Evolutionary conservation across 768 basidiomycete genomes (phyloP), one percentile per base, ranked within the genome.

Genomic region (Podaxis sp.): DNA sequence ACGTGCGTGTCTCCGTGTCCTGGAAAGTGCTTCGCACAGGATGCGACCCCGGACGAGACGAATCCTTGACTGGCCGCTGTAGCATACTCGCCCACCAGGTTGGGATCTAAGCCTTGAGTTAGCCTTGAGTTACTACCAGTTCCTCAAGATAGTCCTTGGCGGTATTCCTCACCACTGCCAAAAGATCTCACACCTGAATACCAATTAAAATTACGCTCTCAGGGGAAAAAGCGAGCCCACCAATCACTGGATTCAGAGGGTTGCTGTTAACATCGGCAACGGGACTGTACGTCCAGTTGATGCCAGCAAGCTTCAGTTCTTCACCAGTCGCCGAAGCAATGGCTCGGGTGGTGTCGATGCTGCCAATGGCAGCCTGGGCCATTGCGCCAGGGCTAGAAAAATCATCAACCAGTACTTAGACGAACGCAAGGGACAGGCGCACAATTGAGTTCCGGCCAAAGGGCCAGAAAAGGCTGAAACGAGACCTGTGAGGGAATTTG

Each of bases 241-340:
- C 87, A 47, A 90, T 90, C 27, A 89, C 86, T 9, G 88, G 88
- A 67, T 90, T 89, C 46, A 77, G 73, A 13, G 79, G 76, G 67
- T 90, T 84, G n/a, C 81, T 84, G 66, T 90, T 90, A 50, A 90
- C 81, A 66, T 90, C 88, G 9, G 82, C 87, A 5, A 89, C 86
- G 0, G 88, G 89, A 65, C 85, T 84, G 63, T 82, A 89, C 6
- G 76, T 82, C 88, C 89, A 90, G 66, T 88, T 87, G 61, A 90
- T 83, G 0, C 89, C 88, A 1, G 77, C 83, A 40, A 81, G 70
- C 58, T 77, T 80, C 57, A 90, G 72, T 68, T 90, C 88, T 16
- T 65, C 71, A 2, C 78, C 88, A 3, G 80, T 80, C 0, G 82
- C 85, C 27, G 58, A 68, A 21, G 77, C 68, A 5, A 86, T 76